phyloP scores from a whole-genome alignment of 2,329 filamentous ascomycete genomes.

The Venturia effusa region DNA sequence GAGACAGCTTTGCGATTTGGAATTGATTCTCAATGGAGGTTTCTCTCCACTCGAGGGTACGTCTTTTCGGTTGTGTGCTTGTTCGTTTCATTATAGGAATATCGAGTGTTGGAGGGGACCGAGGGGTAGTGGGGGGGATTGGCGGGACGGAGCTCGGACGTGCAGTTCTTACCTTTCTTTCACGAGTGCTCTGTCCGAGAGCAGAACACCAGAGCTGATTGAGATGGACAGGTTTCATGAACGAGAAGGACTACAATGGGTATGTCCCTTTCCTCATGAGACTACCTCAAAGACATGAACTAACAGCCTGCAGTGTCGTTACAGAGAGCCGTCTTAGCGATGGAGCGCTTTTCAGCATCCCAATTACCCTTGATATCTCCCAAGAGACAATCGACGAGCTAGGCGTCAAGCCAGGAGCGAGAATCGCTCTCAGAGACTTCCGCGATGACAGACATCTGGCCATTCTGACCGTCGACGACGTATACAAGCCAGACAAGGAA shows the following conservation, averaged over 20 bases:
- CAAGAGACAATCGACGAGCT: constrained; percentile 63
- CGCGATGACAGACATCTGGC: constrained; percentile 93
- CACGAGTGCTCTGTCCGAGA: background rate
- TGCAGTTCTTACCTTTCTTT: background rate
- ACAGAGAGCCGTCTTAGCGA: constrained; percentile 75
- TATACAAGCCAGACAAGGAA: constrained; percentile 90
- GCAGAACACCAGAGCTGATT: background rate
- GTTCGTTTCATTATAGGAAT: background rate
- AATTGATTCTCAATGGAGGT: constrained; percentile 92
- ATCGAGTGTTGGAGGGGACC: background rate
- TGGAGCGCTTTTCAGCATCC: constrained; percentile 91
- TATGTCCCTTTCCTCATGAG: constrained; percentile 32
- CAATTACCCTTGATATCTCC: constrained; percentile 83
- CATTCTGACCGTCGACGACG: constrained; percentile 88
- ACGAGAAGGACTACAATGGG: constrained; percentile 92
- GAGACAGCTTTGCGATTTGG: constrained; percentile 94
- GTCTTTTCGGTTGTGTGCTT: constrained; percentile 18
- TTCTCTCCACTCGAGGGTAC: constrained; percentile 94
- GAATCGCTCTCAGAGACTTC: constrained; percentile 85
- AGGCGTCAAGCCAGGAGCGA: constrained; percentile 66
- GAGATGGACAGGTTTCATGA: constrained; percentile 70
- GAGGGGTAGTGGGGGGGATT: background rate
- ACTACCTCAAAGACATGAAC: background rate
- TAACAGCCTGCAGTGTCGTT: constrained; percentile 55
- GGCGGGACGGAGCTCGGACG: background rate